These are phyloP conservation scores for Cyberlindnera maclurae DNA, from an alignment of 805 yeast genomes.

Conservation along the genomic window DNA sequence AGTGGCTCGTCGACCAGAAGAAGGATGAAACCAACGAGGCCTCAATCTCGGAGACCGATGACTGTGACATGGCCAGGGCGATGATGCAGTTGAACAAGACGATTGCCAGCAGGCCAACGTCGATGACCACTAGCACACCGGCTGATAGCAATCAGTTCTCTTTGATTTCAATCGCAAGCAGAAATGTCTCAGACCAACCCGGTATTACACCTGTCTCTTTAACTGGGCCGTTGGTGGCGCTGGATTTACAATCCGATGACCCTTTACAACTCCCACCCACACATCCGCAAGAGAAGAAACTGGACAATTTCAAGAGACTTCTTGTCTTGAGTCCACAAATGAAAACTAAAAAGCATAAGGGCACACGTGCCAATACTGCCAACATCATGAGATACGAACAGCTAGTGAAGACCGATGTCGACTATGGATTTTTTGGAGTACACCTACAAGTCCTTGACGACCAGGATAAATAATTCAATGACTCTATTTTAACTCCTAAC, in stretches of 20 bases:
- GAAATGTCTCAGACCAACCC: neutral
- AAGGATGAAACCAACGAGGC: neutral
- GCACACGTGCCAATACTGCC: neutral
- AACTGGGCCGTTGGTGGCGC: too few relatives aligned
- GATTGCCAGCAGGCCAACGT: neutral
- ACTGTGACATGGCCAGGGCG: slow-evolving; percentile 1
- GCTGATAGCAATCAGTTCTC: neutral
- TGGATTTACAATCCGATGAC: too few relatives aligned
- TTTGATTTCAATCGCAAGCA: neutral
- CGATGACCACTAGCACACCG: neutral
- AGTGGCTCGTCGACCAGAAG: neutral
- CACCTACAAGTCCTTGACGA: neutral
- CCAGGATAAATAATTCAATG: neutral
- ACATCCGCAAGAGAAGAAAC: neutral
- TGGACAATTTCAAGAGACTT: neutral
- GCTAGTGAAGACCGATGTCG: neutral
- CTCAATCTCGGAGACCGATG: neutral
- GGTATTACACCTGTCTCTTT: too few relatives aligned
- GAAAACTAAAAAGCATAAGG: neutral
- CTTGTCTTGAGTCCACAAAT: neutral
- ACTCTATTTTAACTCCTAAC: neutral
- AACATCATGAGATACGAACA: neutral
- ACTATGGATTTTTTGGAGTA: slow-evolving; percentile 1
- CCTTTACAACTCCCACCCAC: too few relatives aligned
- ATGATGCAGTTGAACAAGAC: neutral